phyloP scores from a whole-genome alignment of 208 protist species.

The Leishmania tarentolae region DNA sequence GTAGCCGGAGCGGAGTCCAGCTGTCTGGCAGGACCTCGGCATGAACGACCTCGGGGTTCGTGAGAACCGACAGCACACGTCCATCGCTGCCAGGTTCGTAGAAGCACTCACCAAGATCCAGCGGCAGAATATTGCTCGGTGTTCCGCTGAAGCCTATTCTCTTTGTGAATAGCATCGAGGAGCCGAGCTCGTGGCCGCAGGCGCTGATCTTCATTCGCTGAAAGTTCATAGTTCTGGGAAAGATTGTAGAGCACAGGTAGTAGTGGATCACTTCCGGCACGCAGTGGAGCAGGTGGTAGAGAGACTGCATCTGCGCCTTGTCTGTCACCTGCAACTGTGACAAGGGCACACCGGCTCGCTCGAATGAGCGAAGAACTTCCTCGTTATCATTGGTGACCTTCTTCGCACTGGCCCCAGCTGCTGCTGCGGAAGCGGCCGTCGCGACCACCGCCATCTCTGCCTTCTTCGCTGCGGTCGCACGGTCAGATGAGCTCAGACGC shows the following conservation, averaged over 20 bases:
- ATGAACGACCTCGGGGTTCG: conserved; percentile 76
- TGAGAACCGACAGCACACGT: conserved; percentile 91
- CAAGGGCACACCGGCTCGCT: conserved; percentile 74
- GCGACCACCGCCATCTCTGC: conserved; percentile 1
- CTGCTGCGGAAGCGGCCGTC: background rate
- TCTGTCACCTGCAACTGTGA: conserved; percentile 86
- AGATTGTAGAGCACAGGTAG: conserved; percentile 88
- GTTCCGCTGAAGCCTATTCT: conserved; percentile 96
- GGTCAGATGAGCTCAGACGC: conserved; percentile 44
- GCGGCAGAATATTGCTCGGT: conserved; percentile 93
- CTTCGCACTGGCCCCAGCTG: background rate
- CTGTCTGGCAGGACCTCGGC: conserved; percentile 63
- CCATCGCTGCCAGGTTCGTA: conserved; percentile 95
- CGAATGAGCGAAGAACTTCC: conserved; percentile 31
- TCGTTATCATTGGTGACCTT: background rate
- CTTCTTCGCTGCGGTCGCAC: conserved; percentile 20
- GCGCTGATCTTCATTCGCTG: conserved; percentile 93
- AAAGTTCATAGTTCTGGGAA: conserved; percentile 89
- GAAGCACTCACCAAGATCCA: conserved; percentile 93
- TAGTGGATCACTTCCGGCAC: conserved; percentile 87
- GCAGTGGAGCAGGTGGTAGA: conserved; percentile 65
- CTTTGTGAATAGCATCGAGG: conserved; percentile 92
- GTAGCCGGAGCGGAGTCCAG: conserved; percentile 90
- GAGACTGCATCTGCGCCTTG: conserved; percentile 54
- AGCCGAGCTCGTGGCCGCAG: conserved; percentile 95